Conservation (phyloP, 331 rosid genomes). For the Rosa hybrid region DNA sequence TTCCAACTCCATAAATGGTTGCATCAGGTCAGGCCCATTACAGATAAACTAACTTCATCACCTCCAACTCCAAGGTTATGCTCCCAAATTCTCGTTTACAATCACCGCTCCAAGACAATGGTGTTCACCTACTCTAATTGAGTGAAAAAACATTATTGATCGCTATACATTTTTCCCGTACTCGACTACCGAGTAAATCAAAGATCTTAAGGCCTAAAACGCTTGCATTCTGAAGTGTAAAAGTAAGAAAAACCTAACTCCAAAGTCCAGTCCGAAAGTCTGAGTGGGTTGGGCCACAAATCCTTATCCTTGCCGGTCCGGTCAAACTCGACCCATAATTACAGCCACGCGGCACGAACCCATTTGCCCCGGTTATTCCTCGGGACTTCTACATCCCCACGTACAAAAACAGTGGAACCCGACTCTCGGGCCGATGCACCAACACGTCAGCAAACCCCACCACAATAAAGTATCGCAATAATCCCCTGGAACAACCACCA, state of each 20-base stretch:
- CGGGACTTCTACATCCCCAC: not conserved
- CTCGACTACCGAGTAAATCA: no score
- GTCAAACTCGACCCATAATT: not conserved
- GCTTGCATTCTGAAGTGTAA: no score
- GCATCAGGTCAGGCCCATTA: not conserved
- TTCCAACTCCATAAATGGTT: not conserved
- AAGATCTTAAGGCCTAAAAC: no score
- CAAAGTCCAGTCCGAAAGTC: not conserved
- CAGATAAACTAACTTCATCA: no score
- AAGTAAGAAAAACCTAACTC: not conserved
- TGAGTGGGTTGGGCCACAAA: not conserved
- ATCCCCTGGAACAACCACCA: not conserved
- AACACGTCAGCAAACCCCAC: conserved; percentile 24
- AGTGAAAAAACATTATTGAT: no score
- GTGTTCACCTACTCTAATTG: no score
- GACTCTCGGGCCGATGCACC: conserved; percentile 22
- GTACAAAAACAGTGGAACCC: conserved; percentile 29
- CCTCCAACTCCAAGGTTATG: no score
- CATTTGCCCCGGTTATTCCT: not conserved
- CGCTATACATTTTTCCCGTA: no score
- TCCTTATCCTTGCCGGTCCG: not conserved
- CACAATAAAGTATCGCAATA: not conserved
- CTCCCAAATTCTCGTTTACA: no score
- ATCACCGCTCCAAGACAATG: no score
- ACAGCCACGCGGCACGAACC: not conserved